Percentiles rank a stretch among this genome's conserved stretches.
These are phyloP conservation scores for Cercophora samala DNA, from an alignment of 495 filamentous ascomycete species.

Conservation along the genomic window DNA sequence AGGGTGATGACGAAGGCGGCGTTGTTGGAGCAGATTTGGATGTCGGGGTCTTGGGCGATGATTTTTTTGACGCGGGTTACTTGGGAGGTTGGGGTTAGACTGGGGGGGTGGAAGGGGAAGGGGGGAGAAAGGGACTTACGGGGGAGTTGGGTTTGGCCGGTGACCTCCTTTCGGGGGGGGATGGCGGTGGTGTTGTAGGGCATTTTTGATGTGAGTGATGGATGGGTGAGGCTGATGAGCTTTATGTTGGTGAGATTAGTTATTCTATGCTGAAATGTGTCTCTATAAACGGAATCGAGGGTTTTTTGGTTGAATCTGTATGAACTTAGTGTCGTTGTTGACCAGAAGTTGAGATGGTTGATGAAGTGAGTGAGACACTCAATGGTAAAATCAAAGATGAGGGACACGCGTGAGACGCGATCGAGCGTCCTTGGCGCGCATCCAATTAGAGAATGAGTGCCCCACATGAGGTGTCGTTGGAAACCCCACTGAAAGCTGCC, in stretches of 20 bases:
- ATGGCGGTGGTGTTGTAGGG: slow-evolving; percentile 87
- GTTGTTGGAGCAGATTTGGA: slow-evolving; percentile 79
- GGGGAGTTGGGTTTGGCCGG: slow-evolving; percentile 79
- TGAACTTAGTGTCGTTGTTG: not conserved
- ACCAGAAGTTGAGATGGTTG: not conserved
- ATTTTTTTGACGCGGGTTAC: slow-evolving; percentile 94
- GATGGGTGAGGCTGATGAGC: not conserved
- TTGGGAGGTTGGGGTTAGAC: slow-evolving; percentile 37
- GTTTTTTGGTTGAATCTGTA: not conserved
- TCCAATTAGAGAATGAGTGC: slow-evolving; percentile 10
- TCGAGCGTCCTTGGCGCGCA: not conserved
- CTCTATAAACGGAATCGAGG: not conserved
- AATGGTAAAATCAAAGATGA: not conserved
- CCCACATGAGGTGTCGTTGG: not conserved
- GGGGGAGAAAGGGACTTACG: slow-evolving; percentile 57
- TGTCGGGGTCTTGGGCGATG: slow-evolving; percentile 80
- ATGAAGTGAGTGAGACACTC: not conserved
- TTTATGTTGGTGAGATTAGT: not conserved
- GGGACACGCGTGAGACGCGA: slow-evolving; percentile 18
- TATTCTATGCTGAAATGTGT: not conserved
- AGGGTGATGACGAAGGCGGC: slow-evolving; percentile 92
- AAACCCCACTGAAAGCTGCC: slow-evolving; percentile 5
- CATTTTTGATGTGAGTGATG: slow-evolving; percentile 51
- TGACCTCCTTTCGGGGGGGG: slow-evolving; percentile 72
- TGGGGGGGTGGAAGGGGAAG: too few relatives aligned